phyloP scores from a whole-genome alignment of 2,329 filamentous ascomycete genomes.

The Bertia moriformis region DNA sequence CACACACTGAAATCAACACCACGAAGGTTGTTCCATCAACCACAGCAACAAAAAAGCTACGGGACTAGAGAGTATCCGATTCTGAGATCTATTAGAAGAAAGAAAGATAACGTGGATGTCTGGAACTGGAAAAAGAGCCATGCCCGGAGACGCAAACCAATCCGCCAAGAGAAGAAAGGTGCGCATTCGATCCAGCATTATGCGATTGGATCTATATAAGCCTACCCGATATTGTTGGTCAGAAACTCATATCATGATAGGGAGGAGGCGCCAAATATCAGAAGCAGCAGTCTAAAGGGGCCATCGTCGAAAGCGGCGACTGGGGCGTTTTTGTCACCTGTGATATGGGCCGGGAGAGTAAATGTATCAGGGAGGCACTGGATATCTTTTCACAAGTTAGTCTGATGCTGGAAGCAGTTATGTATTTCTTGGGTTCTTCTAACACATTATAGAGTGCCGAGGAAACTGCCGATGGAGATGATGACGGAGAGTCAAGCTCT shows the following conservation, averaged over 20 bases:
- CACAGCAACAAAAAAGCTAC: too few relatives aligned
- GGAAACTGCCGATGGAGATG: not conserved
- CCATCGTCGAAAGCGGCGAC: constrained; percentile 33
- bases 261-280: constrained; percentile 14
- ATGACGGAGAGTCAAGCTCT: constrained; percentile 11
- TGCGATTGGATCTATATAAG: not conserved
- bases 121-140: constrained; percentile 13
- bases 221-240: not conserved
- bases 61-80: too few relatives aligned
- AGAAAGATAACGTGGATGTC: constrained; percentile 3
- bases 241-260: not conserved
- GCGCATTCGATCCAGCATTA: constrained; percentile 1
- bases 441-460: too few relatives aligned
- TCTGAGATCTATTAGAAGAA: too few relatives aligned
- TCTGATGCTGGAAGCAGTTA: constrained; percentile 3
- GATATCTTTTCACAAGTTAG: constrained; percentile 40
- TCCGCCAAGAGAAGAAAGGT: constrained; percentile 18
- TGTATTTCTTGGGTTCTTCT: constrained; percentile 1
- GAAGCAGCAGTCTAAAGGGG: constrained; percentile 10
- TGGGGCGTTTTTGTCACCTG: constrained; percentile 50
- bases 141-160: constrained; percentile 10
- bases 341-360: constrained; percentile 43
- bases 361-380: constrained; percentile 38
- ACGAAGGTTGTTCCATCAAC: too few relatives aligned
- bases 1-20: too few relatives aligned